A percentile compares a stretch with the other conserved stretches of the same genome.
Evolutionary conservation across 495 filamentous ascomycete genomes (phyloP).

Genomic region (Trichoderma erinaceum): DNA sequence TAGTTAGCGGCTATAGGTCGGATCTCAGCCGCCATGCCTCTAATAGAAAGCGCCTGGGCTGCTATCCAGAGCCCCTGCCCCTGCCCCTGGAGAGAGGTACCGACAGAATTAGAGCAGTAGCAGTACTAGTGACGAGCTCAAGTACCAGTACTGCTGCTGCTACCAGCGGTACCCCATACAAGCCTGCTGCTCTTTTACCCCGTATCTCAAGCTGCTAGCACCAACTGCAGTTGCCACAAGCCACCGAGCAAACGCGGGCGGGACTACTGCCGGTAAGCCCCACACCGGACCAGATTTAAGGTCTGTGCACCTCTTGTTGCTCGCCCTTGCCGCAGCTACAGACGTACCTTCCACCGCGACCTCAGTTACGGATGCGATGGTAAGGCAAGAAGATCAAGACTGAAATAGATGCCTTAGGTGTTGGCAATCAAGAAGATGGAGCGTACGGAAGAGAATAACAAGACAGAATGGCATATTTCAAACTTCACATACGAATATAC

Average conservation of each 20-base stretch:
- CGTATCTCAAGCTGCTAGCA: not conserved
- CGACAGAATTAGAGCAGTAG: not conserved
- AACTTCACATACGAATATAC: not conserved
- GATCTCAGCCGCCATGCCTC: constrained; percentile 4
- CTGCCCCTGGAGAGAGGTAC: not conserved
- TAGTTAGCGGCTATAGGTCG: not conserved
- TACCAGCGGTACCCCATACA: not conserved
- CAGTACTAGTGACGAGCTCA: no score
- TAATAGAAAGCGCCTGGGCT: not conserved
- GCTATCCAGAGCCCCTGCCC: not conserved
- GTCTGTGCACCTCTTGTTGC: not conserved
- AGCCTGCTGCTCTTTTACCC: not conserved
- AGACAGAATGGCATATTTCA: not conserved
- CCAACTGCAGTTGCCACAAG: not conserved
- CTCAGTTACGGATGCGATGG: not conserved
- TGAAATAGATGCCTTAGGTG: not conserved
- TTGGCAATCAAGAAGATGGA: not conserved
- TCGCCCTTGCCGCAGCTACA: not conserved
- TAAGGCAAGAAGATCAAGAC: not conserved
- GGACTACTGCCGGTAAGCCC: constrained; percentile 13
- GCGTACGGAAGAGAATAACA: not conserved
- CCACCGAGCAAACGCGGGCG: constrained; percentile 10
- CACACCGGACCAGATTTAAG: not conserved
- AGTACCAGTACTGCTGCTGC: no score
- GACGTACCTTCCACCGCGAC: not conserved